These are phyloP conservation scores for Myriosclerotinia duriaeana DNA, from an alignment of 2,329 filamentous ascomycete genomes.

Conservation along the genomic window DNA sequence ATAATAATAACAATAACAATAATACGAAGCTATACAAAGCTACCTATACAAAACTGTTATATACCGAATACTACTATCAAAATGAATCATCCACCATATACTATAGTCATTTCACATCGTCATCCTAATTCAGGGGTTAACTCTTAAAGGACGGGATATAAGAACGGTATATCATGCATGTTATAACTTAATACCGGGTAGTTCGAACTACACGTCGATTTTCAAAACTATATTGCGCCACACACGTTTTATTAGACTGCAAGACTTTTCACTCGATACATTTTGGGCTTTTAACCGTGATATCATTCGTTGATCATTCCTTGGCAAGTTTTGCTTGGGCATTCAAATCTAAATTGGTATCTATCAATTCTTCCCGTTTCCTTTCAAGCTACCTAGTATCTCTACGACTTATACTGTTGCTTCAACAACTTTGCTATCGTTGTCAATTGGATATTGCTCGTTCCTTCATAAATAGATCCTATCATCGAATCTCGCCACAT, in stretches of 20 bases:
- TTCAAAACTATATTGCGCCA: background rate
- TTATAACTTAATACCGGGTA: no score
- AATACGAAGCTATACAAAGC: no score
- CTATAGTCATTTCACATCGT: no score
- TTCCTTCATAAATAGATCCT: slow-evolving; percentile 94
- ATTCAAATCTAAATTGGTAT: slow-evolving; percentile 16
- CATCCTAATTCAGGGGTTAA: slow-evolving; percentile 3
- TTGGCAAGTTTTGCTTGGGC: background rate
- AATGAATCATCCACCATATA: no score
- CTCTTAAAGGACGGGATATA: background rate
- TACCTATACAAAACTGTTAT: background rate
- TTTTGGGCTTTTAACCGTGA: background rate
- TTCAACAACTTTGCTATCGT: slow-evolving; percentile 71
- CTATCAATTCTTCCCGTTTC: slow-evolving; percentile 3
- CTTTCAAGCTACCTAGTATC: background rate
- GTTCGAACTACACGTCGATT: no score
- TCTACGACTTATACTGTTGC: slow-evolving; percentile 61
- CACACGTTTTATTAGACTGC: background rate
- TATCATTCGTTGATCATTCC: background rate
- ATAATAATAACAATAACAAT: background rate
- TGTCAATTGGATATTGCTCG: slow-evolving; percentile 71
- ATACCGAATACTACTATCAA: background rate
- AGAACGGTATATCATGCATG: background rate
- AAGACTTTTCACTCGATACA: background rate
- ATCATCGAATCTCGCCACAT: slow-evolving; percentile 98